A percentile compares a stretch with the other conserved stretches of the same genome.
Evolutionary conservation across 768 basidiomycete species (phyloP).

Genomic region (Auricularia heimuer): DNA sequence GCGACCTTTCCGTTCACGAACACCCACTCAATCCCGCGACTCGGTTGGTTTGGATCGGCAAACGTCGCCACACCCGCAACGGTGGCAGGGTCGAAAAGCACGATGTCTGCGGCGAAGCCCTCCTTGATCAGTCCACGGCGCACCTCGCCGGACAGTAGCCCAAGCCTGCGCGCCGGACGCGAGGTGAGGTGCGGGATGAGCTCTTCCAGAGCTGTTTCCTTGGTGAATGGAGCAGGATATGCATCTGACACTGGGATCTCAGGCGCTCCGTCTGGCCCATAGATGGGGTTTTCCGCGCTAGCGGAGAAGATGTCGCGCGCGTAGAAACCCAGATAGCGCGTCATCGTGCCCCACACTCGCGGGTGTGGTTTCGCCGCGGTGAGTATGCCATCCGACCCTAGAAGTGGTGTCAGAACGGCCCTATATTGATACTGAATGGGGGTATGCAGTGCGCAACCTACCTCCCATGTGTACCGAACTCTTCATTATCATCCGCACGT

Average conservation of each 20-base stretch:
- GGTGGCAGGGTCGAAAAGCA: constrained; percentile 18
- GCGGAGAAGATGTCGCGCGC: constrained; percentile 14
- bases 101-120: constrained; percentile 20
- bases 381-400: constrained; percentile 17
- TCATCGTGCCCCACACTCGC: constrained; percentile 10
- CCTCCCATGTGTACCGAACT: constrained; percentile 19
- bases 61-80: constrained; percentile 18
- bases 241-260: not conserved
- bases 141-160: constrained; percentile 10
- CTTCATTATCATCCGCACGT: constrained; percentile 19
- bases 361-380: constrained; percentile 17
- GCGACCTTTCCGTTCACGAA: constrained; percentile 21
- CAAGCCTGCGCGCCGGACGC: constrained; percentile 19
- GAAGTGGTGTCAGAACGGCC: too few relatives aligned
- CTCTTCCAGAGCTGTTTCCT: constrained; percentile 9
- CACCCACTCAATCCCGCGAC: constrained; percentile 18
- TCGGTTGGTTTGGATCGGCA: constrained; percentile 14
- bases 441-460: constrained; percentile 3
- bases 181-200: constrained; percentile 22
- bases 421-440: too few relatives aligned
- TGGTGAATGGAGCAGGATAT: not conserved
- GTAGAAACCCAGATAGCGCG: constrained; percentile 14
- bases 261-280: not conserved
- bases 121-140: constrained; percentile 15
- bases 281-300: not conserved